Conservation (phyloP, 2,329 filamentous ascomycete genomes). For the Zarea fungicola region DNA sequence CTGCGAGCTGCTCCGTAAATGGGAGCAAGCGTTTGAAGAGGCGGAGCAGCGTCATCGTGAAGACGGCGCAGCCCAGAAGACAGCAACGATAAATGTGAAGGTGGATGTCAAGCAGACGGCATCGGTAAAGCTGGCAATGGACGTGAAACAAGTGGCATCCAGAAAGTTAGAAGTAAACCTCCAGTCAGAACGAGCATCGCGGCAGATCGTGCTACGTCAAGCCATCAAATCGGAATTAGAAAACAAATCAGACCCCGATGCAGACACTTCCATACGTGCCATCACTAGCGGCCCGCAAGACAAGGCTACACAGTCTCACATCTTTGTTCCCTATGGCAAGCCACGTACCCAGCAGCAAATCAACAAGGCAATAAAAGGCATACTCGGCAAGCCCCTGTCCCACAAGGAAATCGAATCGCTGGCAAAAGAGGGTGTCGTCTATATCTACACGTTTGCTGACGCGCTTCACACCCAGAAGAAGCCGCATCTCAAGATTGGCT, state of each 20-base stretch:
- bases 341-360: slow-evolving; percentile 6
- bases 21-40: slow-evolving; percentile 15
- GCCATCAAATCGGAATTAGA: background rate
- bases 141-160: too few species aligned
- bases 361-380: slow-evolving; percentile 18
- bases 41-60: background rate
- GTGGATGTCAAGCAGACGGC: too few species aligned
- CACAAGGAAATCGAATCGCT: background rate
- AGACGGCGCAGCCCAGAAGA: background rate
- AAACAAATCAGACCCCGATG: background rate
- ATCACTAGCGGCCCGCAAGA: background rate
- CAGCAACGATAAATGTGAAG: background rate
- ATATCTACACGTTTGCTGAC: slow-evolving; percentile 21
- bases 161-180: too few species aligned
- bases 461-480: slow-evolving; percentile 13
- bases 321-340: slow-evolving; percentile 17
- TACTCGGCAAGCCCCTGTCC: slow-evolving; percentile 13
- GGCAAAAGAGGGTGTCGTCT: slow-evolving; percentile 18
- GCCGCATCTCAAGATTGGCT: slow-evolving; percentile 28
- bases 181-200: too few species aligned
- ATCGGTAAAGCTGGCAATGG: too few species aligned
- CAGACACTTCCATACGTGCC: too few species aligned
- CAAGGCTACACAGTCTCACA: slow-evolving; percentile 7
- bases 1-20: slow-evolving; percentile 2
- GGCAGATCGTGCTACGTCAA: too few species aligned